Evolutionary conservation across 169 alveolate species (phyloP), one percentile per base, ranked within the genome.

Genomic region (Cryptosporidium viatorum): DNA sequence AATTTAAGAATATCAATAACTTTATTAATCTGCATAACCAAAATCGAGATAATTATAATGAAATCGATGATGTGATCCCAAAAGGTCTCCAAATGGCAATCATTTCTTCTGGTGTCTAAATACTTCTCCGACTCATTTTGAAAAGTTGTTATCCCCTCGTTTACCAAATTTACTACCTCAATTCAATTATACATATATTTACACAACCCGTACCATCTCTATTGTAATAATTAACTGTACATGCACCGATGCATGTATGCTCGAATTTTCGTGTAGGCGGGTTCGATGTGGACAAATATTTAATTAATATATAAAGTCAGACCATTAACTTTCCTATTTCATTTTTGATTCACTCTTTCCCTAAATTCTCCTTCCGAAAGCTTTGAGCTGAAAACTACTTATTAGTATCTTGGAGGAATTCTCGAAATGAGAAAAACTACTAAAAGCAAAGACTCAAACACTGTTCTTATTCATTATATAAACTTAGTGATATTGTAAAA

Each of bases 41-140:
- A 55, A 55, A 55, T 10, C 9, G 67, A 55, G 67, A 55, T n/a
- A 26, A 55, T 26, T 2, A 55, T n/a, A 12, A 37, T 12, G 67
- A 55, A 16, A 41, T 65, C 8, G 89, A 80, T 45, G 89, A 80
- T 21, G 89, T 80, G 10, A 62, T 80, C 31, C 89, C 89, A 9
- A 80, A 65, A 41, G 89, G 89, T 23, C 75, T 80, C 10, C 89
- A 59, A 37, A 62, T 80, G 75, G 73, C 75, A n/a, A 65, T 80
- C 39, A 65, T 80, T 29, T 37, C 73, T 18, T 60, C 71, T 43
- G 74, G 74, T 12, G 89, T 80, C 5, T 80, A n/a, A 18, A 23
- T 7, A 41, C 37, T 8, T 8, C 4, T 55, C 10, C 7, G 3
- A 48, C 21, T 7, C 6, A 14, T 48, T 48, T 48, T 14, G 51